These are phyloP conservation scores for Heliophila coronopifolia DNA, from an alignment of 441 rosid genomes.

Conservation along the genomic window DNA sequence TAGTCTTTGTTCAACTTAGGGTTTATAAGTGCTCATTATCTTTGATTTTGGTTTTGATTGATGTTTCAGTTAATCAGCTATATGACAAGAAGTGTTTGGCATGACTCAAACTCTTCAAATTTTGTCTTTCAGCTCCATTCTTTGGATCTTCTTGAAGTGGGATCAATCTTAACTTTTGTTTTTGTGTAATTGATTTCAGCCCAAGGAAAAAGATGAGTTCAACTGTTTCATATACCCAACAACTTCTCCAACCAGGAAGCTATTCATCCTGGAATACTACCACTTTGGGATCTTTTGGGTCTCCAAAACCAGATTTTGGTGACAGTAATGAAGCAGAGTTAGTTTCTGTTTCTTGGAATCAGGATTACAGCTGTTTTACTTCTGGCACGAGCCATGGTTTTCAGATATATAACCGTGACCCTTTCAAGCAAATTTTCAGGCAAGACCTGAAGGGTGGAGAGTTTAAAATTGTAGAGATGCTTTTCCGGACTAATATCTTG, in stretches of 20 bases:
- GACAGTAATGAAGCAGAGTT: conserved; percentile 45
- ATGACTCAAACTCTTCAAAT: background rate
- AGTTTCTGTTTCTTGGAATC: conserved; percentile 78
- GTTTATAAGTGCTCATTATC: background rate
- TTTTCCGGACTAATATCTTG: conserved; percentile 76
- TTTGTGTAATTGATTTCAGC: conserved; percentile 21
- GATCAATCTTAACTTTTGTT: background rate
- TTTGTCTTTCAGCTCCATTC: background rate
- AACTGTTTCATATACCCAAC: conserved; percentile 36
- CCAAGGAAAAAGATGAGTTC: conserved; percentile 56
- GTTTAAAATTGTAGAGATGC: conserved; percentile 87
- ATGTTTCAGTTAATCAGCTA: background rate
- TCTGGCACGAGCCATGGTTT: conserved; percentile 75
- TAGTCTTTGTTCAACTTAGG: background rate
- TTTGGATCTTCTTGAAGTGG: conserved; percentile 8
- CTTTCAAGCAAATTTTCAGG: conserved; percentile 77
- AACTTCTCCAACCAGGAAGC: conserved; percentile 24
- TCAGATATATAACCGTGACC: conserved; percentile 69
- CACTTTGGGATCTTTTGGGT: conserved; percentile 30
- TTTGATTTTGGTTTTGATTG: background rate
- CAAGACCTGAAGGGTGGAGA: conserved; percentile 65
- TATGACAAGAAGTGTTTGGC: background rate
- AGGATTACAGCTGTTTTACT: conserved; percentile 78
- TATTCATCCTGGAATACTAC: conserved; percentile 24
- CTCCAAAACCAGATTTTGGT: conserved; percentile 31